These are phyloP conservation scores for Ilyonectria sp. DNA, from an alignment of 2,329 filamentous ascomycete species.

Conservation along the genomic window DNA sequence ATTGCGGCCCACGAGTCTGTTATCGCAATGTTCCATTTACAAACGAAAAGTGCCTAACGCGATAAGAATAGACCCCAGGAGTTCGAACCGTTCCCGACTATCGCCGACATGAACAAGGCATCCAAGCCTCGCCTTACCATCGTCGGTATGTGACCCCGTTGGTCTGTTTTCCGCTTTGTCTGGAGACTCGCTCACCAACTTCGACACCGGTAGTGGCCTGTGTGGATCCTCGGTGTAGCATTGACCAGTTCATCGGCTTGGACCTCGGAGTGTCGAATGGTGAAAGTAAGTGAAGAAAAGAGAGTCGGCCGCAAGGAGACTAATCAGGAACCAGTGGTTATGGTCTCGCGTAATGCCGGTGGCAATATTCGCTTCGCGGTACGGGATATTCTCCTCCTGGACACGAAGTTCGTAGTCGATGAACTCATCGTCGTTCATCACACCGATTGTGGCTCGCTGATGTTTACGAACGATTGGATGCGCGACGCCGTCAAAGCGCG, in stretches of 20 bases:
- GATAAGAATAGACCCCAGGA: constrained; percentile 4
- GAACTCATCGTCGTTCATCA: constrained; percentile 9
- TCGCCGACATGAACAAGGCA: background rate
- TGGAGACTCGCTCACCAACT: background rate
- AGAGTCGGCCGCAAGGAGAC: background rate
- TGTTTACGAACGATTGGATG: constrained; percentile 6
- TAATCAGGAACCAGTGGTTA: constrained; percentile 8
- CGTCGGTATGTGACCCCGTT: constrained; percentile 5
- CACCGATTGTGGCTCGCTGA: constrained; percentile 10
- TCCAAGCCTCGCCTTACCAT: constrained; percentile 14
- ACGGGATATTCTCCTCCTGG: constrained; percentile 11
- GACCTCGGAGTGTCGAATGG: background rate
- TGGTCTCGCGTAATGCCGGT: constrained; percentile 10
- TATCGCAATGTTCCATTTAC: background rate
- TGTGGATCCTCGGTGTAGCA: constrained; percentile 8
- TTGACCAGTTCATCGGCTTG: constrained; percentile 9
- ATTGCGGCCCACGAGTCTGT: constrained; percentile 8
- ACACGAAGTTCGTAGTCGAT: constrained; percentile 1
- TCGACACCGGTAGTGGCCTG: constrained; percentile 6
- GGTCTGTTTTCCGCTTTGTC: background rate
- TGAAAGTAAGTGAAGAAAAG: constrained; percentile 10
- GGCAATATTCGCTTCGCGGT: constrained; percentile 11
- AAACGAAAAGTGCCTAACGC: constrained; percentile 1
- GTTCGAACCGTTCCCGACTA: constrained; percentile 2
- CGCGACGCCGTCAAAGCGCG: constrained; percentile 8